Conservation (phyloP, 345 rosid species). For the Eucalyptus paniculata region DNA sequence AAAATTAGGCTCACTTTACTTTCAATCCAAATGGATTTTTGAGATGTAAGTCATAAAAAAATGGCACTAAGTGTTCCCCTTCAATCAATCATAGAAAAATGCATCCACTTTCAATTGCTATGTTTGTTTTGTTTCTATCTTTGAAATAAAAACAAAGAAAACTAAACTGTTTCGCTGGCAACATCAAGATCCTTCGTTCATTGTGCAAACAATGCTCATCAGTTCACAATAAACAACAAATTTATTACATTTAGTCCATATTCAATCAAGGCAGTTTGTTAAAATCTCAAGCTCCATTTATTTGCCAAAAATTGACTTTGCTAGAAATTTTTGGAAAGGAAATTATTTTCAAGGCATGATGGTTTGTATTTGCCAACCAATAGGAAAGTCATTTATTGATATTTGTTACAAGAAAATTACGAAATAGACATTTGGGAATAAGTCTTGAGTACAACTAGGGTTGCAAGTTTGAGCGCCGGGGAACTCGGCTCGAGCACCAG, state of each 20-base stretch:
- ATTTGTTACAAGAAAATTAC: background rate
- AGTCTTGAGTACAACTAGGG: rapidly evolving
- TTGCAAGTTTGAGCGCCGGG: rapidly evolving
- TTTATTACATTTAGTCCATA: background rate
- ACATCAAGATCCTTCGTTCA: background rate
- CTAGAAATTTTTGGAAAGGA: background rate
- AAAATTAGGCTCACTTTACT: no score
- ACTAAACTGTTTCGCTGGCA: background rate
- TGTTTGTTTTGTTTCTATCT: no score
- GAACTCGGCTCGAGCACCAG: rapidly evolving
- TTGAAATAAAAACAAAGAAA: no score
- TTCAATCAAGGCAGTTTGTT: background rate
- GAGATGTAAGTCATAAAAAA: no score
- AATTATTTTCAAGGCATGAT: background rate
- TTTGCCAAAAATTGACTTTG: background rate
- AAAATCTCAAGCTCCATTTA: rapidly evolving
- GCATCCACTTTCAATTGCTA: no score
- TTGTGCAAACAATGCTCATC: background rate
- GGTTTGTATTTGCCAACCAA: background rate
- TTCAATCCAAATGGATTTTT: no score
- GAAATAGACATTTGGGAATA: background rate
- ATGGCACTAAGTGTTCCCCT: no score
- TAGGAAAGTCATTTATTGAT: background rate
- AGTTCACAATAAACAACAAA: background rate
- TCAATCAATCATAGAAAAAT: no score